Evolutionary conservation across 1,284 basidiomycete species (phyloP), one percentile per base, ranked within the genome.

Genomic region (Stereum hirsutum): DNA sequence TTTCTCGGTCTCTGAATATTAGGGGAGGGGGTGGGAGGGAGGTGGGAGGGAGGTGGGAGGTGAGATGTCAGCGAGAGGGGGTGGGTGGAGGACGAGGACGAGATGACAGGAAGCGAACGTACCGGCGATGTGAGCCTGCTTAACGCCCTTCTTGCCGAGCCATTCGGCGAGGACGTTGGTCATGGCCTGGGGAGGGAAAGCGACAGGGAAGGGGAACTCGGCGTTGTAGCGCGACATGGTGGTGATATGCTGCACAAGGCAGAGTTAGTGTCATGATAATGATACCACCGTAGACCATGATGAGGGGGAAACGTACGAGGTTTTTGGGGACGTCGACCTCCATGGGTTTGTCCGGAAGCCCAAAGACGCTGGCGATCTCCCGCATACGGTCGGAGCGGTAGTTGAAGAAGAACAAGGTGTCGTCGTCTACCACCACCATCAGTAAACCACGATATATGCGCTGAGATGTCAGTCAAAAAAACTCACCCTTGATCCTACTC

Each of bases 371-470:
- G 12, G 67, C 74, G 49, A 94, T 81, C 65, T 95, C 91, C 38
- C 91, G 79, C 84, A 95, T 90, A 47, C 91, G 82, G 63, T 95
- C 91, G 2, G 90, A 92, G 49, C 91, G 84, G 64, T 94, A 94
- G 71, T 95, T 95, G 79, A 93, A 95, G 66, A 88, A 82, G 75
- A 92, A 94, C 7, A 94, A 56, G 0, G 90, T 92, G 60, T 93
- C 90, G 39, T 62, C 64, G 26, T 81, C 79, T 63, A 33, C 19
- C 23, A 17, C 14, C 14, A 14, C 20, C 15, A 25, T 27, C 30
- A 20, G 12, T 39, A 27, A 36, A 33, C 23, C n/a, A n/a, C n/a
- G n/a, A n/a, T n/a, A n/a, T n/a, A 21, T 6, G 6, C 32, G 36
- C 8, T 41, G 32, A 10, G n/a, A 23, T 5, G 20, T 5, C 14